Conservation (phyloP, 768 basidiomycete genomes). For the Naganishia friedmannii region DNA sequence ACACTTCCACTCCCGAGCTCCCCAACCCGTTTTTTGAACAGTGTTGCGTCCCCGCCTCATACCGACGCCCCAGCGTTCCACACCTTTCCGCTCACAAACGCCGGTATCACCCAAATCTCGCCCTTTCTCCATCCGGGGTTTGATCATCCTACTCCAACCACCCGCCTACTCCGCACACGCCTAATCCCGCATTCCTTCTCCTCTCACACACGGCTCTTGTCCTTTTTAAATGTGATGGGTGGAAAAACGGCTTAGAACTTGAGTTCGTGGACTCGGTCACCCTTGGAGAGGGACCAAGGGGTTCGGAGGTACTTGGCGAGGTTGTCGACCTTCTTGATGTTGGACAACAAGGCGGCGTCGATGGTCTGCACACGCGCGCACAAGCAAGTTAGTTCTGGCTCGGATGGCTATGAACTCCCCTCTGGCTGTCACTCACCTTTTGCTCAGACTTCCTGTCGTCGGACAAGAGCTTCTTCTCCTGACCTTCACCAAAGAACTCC, state of each 20-base stretch:
- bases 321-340: conserved; percentile 85
- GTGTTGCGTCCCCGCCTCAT: neutral
- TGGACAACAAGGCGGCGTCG: conserved; percentile 64
- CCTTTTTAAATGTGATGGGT: neutral
- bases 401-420: no score
- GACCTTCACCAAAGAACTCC: conserved; percentile 94
- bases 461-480: conserved; percentile 79
- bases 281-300: conserved; percentile 90
- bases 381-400: no score
- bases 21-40: conserved; percentile 19
- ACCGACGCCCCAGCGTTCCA: no score
- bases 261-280: conserved; percentile 93
- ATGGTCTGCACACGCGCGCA: no score
- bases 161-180: neutral
- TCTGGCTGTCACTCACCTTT: conserved; percentile 70
- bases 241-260: conserved; percentile 68
- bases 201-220: no score
- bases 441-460: conserved; percentile 85
- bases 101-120: neutral
- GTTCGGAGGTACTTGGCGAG: conserved; percentile 89
- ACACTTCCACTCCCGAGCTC: conserved; percentile 17
- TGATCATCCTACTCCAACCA: neutral
- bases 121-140: conserved; percentile 1
- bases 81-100: neutral
- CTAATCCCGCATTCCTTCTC: no score